Percentiles rank a stretch among this genome's conserved stretches.
Conservation (phyloP, 495 filamentous ascomycete species). For the Tuber melanosporum region DNA sequence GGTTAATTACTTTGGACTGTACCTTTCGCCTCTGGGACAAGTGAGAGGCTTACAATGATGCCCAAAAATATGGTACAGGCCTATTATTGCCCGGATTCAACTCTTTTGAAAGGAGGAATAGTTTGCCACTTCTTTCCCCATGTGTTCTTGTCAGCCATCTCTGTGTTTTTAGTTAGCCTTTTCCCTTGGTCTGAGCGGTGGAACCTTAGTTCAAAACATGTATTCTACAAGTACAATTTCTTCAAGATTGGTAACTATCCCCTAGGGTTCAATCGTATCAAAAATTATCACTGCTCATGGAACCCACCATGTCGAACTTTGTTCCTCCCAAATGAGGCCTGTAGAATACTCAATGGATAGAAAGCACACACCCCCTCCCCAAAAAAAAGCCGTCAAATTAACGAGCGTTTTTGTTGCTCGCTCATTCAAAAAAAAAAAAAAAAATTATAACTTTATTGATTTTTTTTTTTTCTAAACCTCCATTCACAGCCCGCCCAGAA, state of each 20-base stretch:
- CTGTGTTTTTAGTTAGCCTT: background rate
- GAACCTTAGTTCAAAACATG: background rate
- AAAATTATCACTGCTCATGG: background rate
- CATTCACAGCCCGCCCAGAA: slow-evolving; percentile 5
- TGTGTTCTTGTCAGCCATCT: background rate
- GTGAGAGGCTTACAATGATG: background rate
- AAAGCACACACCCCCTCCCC: background rate
- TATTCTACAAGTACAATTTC: background rate
- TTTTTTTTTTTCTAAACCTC: background rate
- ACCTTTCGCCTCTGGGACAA: background rate
- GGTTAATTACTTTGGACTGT: background rate
- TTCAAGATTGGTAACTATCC: background rate
- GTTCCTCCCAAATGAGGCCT: background rate
- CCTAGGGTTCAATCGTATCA: background rate
- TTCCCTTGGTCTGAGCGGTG: background rate
- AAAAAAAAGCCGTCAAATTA: background rate
- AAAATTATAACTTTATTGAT: background rate
- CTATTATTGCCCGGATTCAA: background rate
- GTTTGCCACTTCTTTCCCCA: background rate
- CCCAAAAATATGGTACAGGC: background rate
- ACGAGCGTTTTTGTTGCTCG: background rate
- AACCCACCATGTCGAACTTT: background rate
- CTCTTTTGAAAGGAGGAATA: background rate
- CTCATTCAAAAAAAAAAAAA: background rate
- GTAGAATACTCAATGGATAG: background rate